Conservation (phyloP, 179 eudicot genomes). For the Vitellaria paradoxa region DNA sequence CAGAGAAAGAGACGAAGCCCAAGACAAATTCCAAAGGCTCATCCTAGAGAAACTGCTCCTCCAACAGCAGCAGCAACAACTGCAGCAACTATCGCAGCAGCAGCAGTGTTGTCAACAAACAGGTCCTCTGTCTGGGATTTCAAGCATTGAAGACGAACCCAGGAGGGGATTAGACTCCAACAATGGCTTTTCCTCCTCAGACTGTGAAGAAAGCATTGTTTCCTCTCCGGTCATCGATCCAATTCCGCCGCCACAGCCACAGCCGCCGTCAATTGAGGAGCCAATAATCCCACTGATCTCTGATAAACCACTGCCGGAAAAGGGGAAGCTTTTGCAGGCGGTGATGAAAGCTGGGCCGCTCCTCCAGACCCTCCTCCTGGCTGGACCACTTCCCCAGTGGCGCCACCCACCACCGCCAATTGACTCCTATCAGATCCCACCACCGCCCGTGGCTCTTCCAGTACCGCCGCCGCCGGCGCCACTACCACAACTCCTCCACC, state of each 20-base stretch:
- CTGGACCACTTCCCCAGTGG: slow-evolving; percentile 84
- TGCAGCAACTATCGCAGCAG: slow-evolving; percentile 21
- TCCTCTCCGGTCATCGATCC: slow-evolving; percentile 31
- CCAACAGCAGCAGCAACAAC: slow-evolving; percentile 22
- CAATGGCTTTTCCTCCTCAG: slow-evolving; percentile 49
- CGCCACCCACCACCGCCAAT: slow-evolving; percentile 71
- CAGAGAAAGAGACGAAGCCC: slow-evolving; percentile 56
- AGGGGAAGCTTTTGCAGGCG: slow-evolving; percentile 70
- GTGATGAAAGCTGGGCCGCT: slow-evolving; percentile 82
- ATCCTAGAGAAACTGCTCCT: slow-evolving; percentile 32
- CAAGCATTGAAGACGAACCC: slow-evolving; percentile 38
- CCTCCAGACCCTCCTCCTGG: slow-evolving; percentile 61
- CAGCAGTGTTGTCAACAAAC: slow-evolving; percentile 14
- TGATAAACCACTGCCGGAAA: slow-evolving; percentile 55
- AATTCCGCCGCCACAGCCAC: slow-evolving; percentile 11
- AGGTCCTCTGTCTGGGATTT: slow-evolving; percentile 24
- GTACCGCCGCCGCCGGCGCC: slow-evolving; percentile 9
- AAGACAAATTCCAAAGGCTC: slow-evolving; percentile 40
- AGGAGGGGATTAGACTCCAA: slow-evolving; percentile 20
- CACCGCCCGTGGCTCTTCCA: slow-evolving; percentile 29
- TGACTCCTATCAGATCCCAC: slow-evolving; percentile 60
- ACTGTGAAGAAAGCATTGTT: slow-evolving; percentile 68
- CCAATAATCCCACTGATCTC: slow-evolving; percentile 13
- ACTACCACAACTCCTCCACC: slow-evolving; percentile 16
- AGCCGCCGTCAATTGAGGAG: background rate